Evolutionary conservation across 2,329 filamentous ascomycete genomes (phyloP).

Genomic region (Calonectria leucothoes): DNA sequence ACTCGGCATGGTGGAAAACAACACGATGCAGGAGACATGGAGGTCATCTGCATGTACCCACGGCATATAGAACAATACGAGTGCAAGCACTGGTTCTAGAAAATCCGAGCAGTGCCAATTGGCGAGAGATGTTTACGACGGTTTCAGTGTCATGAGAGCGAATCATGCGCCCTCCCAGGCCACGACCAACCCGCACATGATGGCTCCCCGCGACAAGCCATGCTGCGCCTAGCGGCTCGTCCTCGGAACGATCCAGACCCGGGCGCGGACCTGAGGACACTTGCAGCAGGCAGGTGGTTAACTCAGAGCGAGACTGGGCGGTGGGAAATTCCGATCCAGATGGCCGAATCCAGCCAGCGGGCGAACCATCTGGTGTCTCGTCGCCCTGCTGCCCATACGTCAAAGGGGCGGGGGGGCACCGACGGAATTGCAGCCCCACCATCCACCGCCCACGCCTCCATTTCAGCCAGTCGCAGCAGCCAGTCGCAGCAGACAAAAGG

Average conservation of each 20-base stretch:
- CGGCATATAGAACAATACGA: constrained; percentile 65
- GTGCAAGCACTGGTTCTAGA: constrained; percentile 65
- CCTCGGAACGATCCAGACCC: not conserved
- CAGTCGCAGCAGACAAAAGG: not conserved
- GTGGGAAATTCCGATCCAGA: not conserved
- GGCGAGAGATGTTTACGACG: constrained; percentile 47
- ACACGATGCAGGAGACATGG: constrained; percentile 72
- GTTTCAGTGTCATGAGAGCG: not conserved
- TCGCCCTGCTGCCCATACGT: constrained; percentile 21
- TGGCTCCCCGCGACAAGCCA: not conserved
- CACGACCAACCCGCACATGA: not conserved
- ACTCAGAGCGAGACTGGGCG: not conserved
- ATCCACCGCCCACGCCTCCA: not conserved
- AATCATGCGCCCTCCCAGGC: not conserved
- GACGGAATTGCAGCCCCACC: constrained; percentile 16
- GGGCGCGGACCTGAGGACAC: not conserved
- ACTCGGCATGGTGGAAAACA: constrained; percentile 59
- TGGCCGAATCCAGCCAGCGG: not conserved
- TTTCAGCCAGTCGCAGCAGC: constrained; percentile 2
- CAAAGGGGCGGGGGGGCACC: constrained; percentile 17
- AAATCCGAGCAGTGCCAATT: constrained; percentile 55
- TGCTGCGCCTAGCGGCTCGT: not conserved
- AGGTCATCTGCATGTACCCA: constrained; percentile 73
- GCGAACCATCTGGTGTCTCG: constrained; percentile 8
- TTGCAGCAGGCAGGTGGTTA: not conserved